Evolutionary conservation across 164 flowering plant genomes (phyloP).

Genomic region (Chloranthus sessilifolius): DNA sequence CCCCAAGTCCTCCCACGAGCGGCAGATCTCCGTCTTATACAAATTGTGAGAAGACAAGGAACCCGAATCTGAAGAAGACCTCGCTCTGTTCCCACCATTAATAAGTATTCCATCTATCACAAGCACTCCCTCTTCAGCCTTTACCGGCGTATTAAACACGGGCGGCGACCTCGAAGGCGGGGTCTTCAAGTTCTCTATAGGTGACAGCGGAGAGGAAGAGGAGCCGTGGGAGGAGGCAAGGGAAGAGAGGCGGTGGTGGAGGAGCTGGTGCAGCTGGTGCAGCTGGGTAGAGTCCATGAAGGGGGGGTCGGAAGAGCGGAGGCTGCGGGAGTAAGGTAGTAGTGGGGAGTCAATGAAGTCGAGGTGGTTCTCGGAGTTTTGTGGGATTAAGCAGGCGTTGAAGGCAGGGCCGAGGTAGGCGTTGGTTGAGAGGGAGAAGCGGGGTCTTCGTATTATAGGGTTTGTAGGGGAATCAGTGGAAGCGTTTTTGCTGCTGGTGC

Average conservation of each 20-base stretch:
- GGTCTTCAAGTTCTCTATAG: conserved; percentile 18
- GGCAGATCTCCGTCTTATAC: conserved; percentile 29
- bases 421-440: not conserved
- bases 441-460: not conserved
- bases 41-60: conserved; percentile 5
- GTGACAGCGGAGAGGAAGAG: conserved; percentile 8
- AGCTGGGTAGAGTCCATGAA: not conserved
- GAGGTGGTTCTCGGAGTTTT: too few relatives aligned
- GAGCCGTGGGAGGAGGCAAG: conserved; percentile 11
- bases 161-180: conserved; percentile 21
- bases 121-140: conserved; percentile 46
- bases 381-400: conserved; percentile 4
- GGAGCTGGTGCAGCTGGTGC: conserved; percentile 3
- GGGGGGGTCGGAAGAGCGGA: conserved; percentile 4
- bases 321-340: conserved; percentile 3
- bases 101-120: conserved; percentile 59
- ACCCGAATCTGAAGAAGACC: conserved; percentile 17
- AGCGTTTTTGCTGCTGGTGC: not conserved
- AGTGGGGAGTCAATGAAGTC: conserved; percentile 8
- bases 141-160: conserved; percentile 17
- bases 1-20: conserved; percentile 24
- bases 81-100: conserved; percentile 10
- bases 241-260: not conserved
- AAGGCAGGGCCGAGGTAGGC: conserved; percentile 3
- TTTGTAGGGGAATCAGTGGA: too few relatives aligned